Conservation (phyloP, 1,284 basidiomycete species). For the Ceratobasidium sp. region DNA sequence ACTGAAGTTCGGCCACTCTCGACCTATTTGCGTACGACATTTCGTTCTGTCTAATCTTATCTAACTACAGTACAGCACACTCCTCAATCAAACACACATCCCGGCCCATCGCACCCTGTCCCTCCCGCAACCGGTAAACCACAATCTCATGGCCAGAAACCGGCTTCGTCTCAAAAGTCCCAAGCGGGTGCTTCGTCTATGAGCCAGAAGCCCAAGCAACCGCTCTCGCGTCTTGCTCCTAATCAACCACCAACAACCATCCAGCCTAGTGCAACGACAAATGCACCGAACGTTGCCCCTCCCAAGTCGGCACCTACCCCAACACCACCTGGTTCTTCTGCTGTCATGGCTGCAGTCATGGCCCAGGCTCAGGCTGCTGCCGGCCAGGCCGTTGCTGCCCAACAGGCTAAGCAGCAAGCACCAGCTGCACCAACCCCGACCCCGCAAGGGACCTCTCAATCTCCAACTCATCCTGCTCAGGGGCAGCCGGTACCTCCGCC, state of each 20-base stretch:
- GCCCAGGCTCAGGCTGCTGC: conserved; percentile 38
- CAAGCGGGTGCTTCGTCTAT: not conserved
- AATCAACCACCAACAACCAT: conserved; percentile 31
- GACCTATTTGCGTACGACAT: not conserved
- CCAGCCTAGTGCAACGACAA: conserved; percentile 38
- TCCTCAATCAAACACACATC: not conserved
- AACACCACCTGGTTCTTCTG: conserved; percentile 35
- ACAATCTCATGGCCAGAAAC: conserved; percentile 25
- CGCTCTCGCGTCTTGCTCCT: conserved; percentile 5
- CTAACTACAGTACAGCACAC: conserved; percentile 17
- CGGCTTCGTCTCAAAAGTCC: conserved; percentile 14
- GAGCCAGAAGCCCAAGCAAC: conserved; percentile 28
- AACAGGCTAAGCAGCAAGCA: conserved; percentile 34
- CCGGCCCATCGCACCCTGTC: not conserved
- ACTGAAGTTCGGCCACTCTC: not conserved
- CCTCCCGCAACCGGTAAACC: conserved; percentile 1
- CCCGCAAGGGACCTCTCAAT: not conserved
- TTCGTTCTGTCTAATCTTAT: not conserved
- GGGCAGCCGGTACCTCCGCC: conserved; percentile 19
- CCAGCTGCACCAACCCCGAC: not conserved
- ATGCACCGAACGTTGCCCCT: conserved; percentile 9
- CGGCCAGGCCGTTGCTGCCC: conserved; percentile 32
- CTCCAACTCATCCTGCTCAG: not conserved
- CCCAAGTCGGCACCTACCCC: conserved; percentile 32
- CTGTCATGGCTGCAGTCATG: conserved; percentile 39